A percentile compares a stretch with the other conserved stretches of the same genome.
These are phyloP conservation scores for Coix lacrymajobi DNA, from an alignment of 176 grass and related monocot genomes.

Conservation along the genomic window DNA sequence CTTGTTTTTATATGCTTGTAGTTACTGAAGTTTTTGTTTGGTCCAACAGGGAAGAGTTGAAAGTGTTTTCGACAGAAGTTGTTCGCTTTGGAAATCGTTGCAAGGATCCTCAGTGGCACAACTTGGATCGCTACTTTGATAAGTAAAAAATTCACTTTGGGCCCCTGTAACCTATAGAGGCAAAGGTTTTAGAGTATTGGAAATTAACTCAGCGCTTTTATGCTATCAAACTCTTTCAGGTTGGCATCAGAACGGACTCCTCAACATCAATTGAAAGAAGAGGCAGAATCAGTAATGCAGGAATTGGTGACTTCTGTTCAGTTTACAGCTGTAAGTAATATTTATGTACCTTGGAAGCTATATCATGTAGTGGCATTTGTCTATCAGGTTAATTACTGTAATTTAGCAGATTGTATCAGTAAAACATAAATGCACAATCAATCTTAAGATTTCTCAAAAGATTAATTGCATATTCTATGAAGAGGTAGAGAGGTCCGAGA, in stretches of 20 bases:
- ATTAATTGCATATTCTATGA: constrained; percentile 10
- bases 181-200: constrained; percentile 2
- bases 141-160: constrained; percentile 58
- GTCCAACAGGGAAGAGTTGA: constrained; percentile 81
- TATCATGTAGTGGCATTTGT: neutral
- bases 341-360: constrained; percentile 13
- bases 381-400: constrained; percentile 1
- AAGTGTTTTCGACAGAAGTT: constrained; percentile 88
- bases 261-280: constrained; percentile 73
- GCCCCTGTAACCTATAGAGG: neutral
- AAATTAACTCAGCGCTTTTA: neutral
- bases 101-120: constrained; percentile 99
- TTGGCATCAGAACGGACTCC: constrained; percentile 70
- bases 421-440: neutral
- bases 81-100: constrained; percentile 95
- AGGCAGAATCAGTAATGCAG: constrained; percentile 76
- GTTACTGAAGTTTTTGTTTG: constrained; percentile 30
- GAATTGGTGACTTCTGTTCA: constrained; percentile 79
- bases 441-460: neutral
- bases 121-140: constrained; percentile 91
- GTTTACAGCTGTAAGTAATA: constrained; percentile 80
- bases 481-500: neutral
- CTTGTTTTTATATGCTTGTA: constrained; percentile 8
- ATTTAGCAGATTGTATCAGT: constrained; percentile 5
- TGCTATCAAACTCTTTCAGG: constrained; percentile 36